Evolutionary conservation across 768 basidiomycete species (phyloP).

Genomic region (Phallus indusiatus): DNA sequence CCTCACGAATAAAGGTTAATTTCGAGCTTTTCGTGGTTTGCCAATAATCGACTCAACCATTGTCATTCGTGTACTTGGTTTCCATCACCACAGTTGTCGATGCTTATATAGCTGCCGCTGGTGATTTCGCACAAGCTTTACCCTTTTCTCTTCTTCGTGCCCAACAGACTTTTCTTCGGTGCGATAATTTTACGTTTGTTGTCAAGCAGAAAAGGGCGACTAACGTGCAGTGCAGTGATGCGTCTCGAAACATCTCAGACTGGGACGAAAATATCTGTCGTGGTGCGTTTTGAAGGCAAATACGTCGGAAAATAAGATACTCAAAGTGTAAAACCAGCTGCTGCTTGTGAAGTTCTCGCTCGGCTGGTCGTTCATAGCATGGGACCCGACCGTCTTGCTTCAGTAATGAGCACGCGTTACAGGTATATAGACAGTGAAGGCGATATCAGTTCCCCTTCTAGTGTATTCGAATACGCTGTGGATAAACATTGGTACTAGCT

Average conservation of each 20-base stretch:
- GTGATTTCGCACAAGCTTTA: slow-evolving; percentile 81
- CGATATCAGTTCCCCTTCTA: slow-evolving; percentile 61
- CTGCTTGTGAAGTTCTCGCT: slow-evolving; percentile 79
- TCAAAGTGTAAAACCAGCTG: slow-evolving; percentile 44
- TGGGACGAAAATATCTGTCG: slow-evolving; percentile 79
- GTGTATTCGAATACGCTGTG: slow-evolving; percentile 83
- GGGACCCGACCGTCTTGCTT: slow-evolving; percentile 50
- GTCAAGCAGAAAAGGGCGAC: too few relatives aligned
- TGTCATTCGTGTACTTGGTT: slow-evolving; percentile 18
- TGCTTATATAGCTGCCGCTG: slow-evolving; percentile 71
- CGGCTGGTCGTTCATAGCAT: slow-evolving; percentile 67
- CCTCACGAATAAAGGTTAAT: slow-evolving; percentile 49
- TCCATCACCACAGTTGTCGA: too few relatives aligned
- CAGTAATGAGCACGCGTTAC: slow-evolving; percentile 73
- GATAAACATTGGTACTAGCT: slow-evolving; percentile 70
- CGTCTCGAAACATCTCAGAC: slow-evolving; percentile 72
- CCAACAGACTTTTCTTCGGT: slow-evolving; percentile 65
- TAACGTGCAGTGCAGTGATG: too few relatives aligned
- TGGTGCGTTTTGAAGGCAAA: slow-evolving; percentile 37
- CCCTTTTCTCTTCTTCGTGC: slow-evolving; percentile 75
- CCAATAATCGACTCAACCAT: too few relatives aligned
- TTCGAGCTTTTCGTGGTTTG: neutral
- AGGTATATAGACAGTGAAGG: slow-evolving; percentile 65
- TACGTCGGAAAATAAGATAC: too few relatives aligned
- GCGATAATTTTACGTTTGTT: too few relatives aligned